Base-by-base conservation (phyloP, 2,329 filamentous ascomycete species). In the Cladosporium sphaerospermum region DNA sequence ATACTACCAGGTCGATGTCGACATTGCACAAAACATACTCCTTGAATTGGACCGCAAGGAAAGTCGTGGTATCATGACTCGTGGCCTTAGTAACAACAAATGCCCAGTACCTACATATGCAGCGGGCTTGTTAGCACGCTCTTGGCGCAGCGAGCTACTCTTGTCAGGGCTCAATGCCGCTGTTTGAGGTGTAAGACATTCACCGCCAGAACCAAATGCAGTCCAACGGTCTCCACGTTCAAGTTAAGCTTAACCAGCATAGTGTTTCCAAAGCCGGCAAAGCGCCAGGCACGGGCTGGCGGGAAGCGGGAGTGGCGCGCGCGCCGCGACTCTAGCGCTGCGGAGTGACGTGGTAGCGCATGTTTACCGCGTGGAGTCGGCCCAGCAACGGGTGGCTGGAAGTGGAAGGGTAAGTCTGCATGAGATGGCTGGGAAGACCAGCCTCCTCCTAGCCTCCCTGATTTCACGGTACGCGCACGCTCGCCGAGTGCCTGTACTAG, bases 361-460 rank as follows among this genome's bases (percentile, higher is more conserved):
- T 50, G 39, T 50, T 50, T 43, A 50, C 47, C 34, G 34, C 6
- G 34, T 11, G 34, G 34, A n/a, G 34, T 11, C 34, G n/a, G n/a
- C 34, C 10, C 10, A 36, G 10, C 34, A 36, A n/a, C 34, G n/a
- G 39, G 48, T 51, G 48, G 48, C 40, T 51, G 48, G 48, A 44
- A 14, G 33, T 4, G 7, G 28, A 34, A 34, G 40, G 47, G 28
- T 36, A 43, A 36, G 48, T 43, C 32, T 39, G 8, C 4, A 36
- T 10, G 40, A 37, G 48, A 51, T 51, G 48, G 48, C 48, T 43
- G 48, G 48, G 40, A 44, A 11, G 8, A 6, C 48, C 48, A 51
- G 40, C 48, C 48, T 44, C 48, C 32, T 44, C 40, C 18, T 19
- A 51, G 33, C 48, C 48, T 44, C 40, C 44, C 40, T 14, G 18